Conservation (phyloP, 225 moss, liverwort and hornwort genomes). For the Ulota crispa region DNA sequence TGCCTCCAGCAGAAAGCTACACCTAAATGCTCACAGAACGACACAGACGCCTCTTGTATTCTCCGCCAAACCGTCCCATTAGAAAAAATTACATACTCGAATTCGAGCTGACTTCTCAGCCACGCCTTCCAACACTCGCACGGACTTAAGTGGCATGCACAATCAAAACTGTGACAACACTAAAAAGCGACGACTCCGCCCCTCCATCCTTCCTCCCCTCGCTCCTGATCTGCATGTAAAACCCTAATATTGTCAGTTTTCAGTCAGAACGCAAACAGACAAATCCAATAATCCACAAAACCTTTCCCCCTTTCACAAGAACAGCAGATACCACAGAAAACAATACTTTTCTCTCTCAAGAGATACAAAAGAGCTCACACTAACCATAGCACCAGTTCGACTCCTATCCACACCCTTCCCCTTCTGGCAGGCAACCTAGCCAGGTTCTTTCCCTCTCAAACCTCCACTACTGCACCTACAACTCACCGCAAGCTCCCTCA, state of each 20-base stretch:
- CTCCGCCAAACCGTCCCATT: constrained; percentile 27
- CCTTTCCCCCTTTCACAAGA: constrained; percentile 4
- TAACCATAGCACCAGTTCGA: constrained; percentile 35
- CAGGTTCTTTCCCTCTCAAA: neutral
- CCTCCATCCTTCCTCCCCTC: constrained; percentile 18
- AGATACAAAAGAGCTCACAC: constrained; percentile 38
- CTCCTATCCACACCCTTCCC: constrained; percentile 41
- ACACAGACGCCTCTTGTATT: constrained; percentile 28
- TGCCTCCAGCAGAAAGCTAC: neutral
- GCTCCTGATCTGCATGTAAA: constrained; percentile 37
- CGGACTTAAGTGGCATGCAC: neutral
- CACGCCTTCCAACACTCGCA: neutral
- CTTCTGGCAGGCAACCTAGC: constrained; percentile 10
- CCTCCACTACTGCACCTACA: constrained; percentile 6
- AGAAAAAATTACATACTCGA: neutral
- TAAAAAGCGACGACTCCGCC: constrained; percentile 20
- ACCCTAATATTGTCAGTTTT: constrained; percentile 44
- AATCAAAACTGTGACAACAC: constrained; percentile 16
- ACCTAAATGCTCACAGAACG: constrained; percentile 18
- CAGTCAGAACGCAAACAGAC: constrained; percentile 17
- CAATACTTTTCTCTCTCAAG: neutral
- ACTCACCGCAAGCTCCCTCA: constrained; percentile 19
- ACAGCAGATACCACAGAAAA: constrained; percentile 20
- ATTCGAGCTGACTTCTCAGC: constrained; percentile 16
- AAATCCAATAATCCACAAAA: constrained; percentile 22